A percentile compares a stretch with the other conserved stretches of the same genome.
These are phyloP conservation scores for Fraxinus americana DNA, from an alignment of 257 asterid species.

Conservation along the genomic window DNA sequence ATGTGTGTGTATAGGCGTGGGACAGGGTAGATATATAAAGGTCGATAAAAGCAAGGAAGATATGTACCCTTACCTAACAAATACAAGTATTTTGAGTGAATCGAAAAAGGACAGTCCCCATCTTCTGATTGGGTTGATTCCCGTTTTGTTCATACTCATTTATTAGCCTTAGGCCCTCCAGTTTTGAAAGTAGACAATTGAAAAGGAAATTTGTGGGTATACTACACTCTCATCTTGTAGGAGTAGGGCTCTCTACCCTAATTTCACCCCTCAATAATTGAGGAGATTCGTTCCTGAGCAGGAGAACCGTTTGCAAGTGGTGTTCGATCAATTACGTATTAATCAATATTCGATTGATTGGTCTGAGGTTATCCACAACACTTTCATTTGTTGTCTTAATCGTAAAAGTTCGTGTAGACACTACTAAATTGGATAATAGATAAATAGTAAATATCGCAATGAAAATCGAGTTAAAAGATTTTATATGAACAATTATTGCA, in stretches of 20 bases:
- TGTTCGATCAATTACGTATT: no score
- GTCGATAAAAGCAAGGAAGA: conserved; percentile 21
- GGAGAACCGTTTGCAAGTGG: no score
- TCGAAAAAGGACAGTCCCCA: conserved; percentile 14
- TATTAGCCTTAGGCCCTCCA: background rate
- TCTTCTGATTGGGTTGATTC: conserved; percentile 21
- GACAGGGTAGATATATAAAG: background rate
- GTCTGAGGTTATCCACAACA: background rate
- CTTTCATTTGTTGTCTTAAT: background rate
- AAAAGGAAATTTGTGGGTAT: background rate
- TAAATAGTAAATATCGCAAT: background rate
- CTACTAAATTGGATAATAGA: background rate
- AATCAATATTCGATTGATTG: no score
- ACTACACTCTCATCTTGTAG: no score
- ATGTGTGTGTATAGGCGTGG: background rate
- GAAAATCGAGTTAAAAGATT: background rate
- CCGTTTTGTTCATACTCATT: background rate
- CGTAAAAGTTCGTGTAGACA: background rate
- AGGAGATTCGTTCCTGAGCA: background rate
- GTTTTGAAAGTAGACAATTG: background rate
- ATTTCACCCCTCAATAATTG: background rate
- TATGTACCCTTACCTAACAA: conserved; percentile 25
- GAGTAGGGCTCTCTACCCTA: background rate
- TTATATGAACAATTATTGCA: background rate
- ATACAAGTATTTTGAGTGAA: background rate